Evolutionary conservation across 1,139 yeast species (phyloP).

Genomic region (Hyphopichia pseudoburtonii): DNA sequence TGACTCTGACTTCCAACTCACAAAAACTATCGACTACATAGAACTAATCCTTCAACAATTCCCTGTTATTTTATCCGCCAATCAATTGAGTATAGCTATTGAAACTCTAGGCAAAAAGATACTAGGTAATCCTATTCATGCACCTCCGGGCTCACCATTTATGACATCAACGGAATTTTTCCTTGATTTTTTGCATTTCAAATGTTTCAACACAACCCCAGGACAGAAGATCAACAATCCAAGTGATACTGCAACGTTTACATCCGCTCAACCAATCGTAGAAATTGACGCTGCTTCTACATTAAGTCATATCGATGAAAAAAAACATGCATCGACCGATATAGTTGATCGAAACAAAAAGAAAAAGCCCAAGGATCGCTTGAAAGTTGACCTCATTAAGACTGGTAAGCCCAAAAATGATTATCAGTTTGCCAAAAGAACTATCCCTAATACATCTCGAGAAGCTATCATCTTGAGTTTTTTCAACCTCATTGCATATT

Average conservation of each 20-base stretch:
- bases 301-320: conserved; percentile 27
- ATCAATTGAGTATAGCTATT: conserved; percentile 59
- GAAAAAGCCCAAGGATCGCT: conserved; percentile 32
- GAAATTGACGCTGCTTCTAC: conserved; percentile 40
- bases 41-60: conserved; percentile 46
- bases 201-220: conserved; percentile 32
- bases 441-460: conserved; percentile 43
- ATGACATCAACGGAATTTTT: conserved; percentile 35
- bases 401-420: conserved; percentile 13
- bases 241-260: conserved; percentile 17
- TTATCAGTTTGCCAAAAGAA: conserved; percentile 24
- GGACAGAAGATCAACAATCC: conserved; percentile 24
- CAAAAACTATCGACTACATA: conserved; percentile 34
- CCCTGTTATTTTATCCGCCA: conserved; percentile 54
- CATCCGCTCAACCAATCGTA: conserved; percentile 41
- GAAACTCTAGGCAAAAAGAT: conserved; percentile 56
- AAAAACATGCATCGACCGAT: conserved; percentile 19
- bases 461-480: conserved; percentile 52
- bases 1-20: conserved; percentile 19
- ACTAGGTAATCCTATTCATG: conserved; percentile 41
- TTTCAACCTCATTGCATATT: conserved; percentile 54
- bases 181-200: conserved; percentile 40
- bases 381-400: conserved; percentile 22
- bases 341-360: conserved; percentile 31
- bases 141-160: conserved; percentile 20